phyloP scores from a whole-genome alignment of 1,284 basidiomycete species.

The Microbotryum scabiosae region DNA sequence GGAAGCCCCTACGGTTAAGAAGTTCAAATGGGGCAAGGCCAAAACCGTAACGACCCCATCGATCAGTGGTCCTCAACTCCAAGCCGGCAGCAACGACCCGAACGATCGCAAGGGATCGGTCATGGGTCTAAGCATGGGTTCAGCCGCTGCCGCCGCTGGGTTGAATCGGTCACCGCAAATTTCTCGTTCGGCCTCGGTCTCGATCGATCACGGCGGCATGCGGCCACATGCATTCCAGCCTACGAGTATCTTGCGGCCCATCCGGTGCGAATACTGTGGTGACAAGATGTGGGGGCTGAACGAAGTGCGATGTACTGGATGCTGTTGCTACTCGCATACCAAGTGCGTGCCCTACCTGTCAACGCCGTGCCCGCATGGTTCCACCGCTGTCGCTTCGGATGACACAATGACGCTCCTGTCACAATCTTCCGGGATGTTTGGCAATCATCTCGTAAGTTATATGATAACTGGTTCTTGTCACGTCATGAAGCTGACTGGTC shows the following conservation, averaged over 20 bases:
- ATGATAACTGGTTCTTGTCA: too few species aligned
- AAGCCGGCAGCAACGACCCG: background rate
- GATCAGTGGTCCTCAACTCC: background rate
- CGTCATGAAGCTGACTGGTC: background rate
- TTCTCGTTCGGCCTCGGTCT: too few species aligned
- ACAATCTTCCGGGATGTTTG: constrained; percentile 27
- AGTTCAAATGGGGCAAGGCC: constrained; percentile 51
- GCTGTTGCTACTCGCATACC: constrained; percentile 45
- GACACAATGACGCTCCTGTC: constrained; percentile 19
- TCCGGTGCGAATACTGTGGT: constrained; percentile 86
- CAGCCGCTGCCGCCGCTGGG: too few species aligned
- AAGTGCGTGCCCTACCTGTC: constrained; percentile 44
- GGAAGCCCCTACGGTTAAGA: constrained; percentile 42
- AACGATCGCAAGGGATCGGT: too few species aligned
- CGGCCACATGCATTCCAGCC: constrained; percentile 78
- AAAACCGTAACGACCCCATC: constrained; percentile 19
- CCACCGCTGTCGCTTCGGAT: constrained; percentile 7
- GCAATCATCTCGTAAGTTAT: constrained; percentile 30
- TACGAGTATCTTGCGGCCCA: constrained; percentile 76
- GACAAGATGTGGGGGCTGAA: constrained; percentile 99
- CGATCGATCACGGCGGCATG: constrained; percentile 12
- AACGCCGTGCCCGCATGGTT: constrained; percentile 33
- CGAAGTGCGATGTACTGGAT: constrained; percentile 73
- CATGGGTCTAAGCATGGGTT: too few species aligned
- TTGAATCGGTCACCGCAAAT: too few species aligned